Evolutionary conservation across 2,329 filamentous ascomycete species (phyloP).

Genomic region (Tolypocladium sp.): DNA sequence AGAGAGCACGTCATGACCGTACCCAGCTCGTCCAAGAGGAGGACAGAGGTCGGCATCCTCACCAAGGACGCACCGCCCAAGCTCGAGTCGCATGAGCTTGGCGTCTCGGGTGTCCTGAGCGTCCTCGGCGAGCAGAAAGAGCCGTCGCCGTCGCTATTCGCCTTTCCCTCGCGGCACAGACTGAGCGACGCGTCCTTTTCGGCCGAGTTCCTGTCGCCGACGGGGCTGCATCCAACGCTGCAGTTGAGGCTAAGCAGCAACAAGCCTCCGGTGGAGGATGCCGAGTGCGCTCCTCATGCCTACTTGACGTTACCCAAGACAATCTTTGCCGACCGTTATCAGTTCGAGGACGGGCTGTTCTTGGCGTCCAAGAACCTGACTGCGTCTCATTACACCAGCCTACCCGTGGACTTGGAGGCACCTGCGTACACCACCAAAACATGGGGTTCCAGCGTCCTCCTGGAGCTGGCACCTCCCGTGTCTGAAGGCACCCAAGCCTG

Average conservation of each 20-base stretch:
- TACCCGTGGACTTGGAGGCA: slow-evolving; percentile 82
- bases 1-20: slow-evolving; percentile 29
- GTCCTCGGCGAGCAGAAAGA: slow-evolving; percentile 67
- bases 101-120: slow-evolving; percentile 67
- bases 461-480: slow-evolving; percentile 58
- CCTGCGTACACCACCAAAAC: slow-evolving; percentile 67
- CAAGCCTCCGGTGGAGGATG: slow-evolving; percentile 39
- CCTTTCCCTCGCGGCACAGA: slow-evolving; percentile 70
- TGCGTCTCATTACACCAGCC: slow-evolving; percentile 56
- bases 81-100: slow-evolving; percentile 63
- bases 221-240: slow-evolving; percentile 76
- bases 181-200: slow-evolving; percentile 50
- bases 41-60: slow-evolving; percentile 76
- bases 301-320: slow-evolving; percentile 74
- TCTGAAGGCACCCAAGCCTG: slow-evolving; percentile 34
- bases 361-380: slow-evolving; percentile 71
- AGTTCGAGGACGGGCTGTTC: slow-evolving; percentile 69
- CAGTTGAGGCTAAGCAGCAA: slow-evolving; percentile 53
- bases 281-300: slow-evolving; percentile 64
- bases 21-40: slow-evolving; percentile 32
- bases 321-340: slow-evolving; percentile 83
- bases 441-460: slow-evolving; percentile 73
- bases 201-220: slow-evolving; percentile 57
- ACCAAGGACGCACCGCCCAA: slow-evolving; percentile 50
- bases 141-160: slow-evolving; percentile 70